Evolutionary conservation across 768 basidiomycete genomes (phyloP), one percentile per base, ranked within the genome.

Genomic region (Hortiboletus flavorubellus): DNA sequence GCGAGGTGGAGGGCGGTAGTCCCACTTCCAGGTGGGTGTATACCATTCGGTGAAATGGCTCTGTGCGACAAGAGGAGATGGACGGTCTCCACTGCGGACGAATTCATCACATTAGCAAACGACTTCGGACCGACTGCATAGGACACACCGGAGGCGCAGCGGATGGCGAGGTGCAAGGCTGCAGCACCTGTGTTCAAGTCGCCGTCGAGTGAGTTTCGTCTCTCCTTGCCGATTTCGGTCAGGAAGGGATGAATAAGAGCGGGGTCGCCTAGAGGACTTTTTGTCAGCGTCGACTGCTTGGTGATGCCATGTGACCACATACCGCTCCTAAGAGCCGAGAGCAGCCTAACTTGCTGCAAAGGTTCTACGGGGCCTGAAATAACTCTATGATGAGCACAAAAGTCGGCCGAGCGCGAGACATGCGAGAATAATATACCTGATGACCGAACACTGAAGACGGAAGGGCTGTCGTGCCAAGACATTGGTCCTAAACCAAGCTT

Each of bases 161-260:
- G 81, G n/a, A 93, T 83, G 11, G 89, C 90, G 3, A 93, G 80
- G 69, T 93, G 90, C 8, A 93, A 73, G 0, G 88, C 87, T 3
- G 88, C 85, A 6, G 89, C 86, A 12, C 82, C 87, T 1, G 85
- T 80, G 64, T 91, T 86, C 0, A 84, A 55, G 15, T 79, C 77
- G 14, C 69, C 72, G 18, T 80, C 82, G 0, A 65, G 52, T 21
- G 80, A 78, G 26, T 69, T 77, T 5, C 82, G 80, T 52, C 75
- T 80, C 60, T 88, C 84, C 67, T 84, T 87, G 47, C 79, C 76
- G 39, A 93, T 86, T 67, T 90, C 89, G 1, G 83, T 64, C n/a
- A 93, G 77, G 63, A 91, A 88, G 1, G 89, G 87, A 60, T 89
- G 88, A n/a, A 93, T 89, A 12, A 81, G 75, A 7, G 87, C 80